phyloP scores from a whole-genome alignment of 2,329 filamentous ascomycete genomes.

The Pestalotiopsis sp. region DNA sequence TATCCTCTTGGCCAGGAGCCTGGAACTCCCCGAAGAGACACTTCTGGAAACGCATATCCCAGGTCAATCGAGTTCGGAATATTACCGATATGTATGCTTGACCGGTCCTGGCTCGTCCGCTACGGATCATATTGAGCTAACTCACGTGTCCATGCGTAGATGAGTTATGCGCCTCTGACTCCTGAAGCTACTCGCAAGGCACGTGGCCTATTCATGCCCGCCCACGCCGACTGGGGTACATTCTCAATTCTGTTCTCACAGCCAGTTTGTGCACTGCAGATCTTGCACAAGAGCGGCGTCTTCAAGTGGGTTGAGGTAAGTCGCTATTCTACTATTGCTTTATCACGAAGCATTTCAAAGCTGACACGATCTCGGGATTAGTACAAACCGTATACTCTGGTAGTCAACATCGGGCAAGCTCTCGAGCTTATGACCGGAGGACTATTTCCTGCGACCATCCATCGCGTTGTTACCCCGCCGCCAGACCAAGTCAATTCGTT shows the following conservation, averaged over 20 bases:
- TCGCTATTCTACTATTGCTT: background rate
- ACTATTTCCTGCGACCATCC: constrained; percentile 34
- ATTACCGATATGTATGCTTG: constrained; percentile 19
- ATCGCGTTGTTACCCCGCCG: constrained; percentile 32
- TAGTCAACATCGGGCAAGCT: constrained; percentile 40
- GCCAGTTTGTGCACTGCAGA: constrained; percentile 40
- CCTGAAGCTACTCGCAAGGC: constrained; percentile 38
- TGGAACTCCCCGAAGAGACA: constrained; percentile 39
- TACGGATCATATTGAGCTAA: background rate
- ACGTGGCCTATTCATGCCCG: constrained; percentile 39
- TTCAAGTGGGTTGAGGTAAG: constrained; percentile 36
- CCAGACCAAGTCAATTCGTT: constrained; percentile 37
- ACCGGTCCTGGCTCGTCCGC: background rate
- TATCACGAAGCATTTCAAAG: background rate
- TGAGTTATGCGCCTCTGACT: constrained; percentile 39
- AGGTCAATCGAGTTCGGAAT: constrained; percentile 37
- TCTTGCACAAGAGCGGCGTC: constrained; percentile 35
- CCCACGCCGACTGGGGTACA: constrained; percentile 44
- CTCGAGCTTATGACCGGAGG: constrained; percentile 34
- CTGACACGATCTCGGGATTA: constrained; percentile 11
- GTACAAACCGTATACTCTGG: constrained; percentile 37
- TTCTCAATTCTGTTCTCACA: constrained; percentile 42
- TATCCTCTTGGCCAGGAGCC: constrained; percentile 38
- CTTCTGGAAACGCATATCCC: constrained; percentile 38
- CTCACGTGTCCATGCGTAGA: constrained; percentile 32